Percentiles rank a stretch among this genome's conserved stretches.
phyloP scores from a whole-genome alignment of 2,329 filamentous ascomycete species.

The Penicillium sp. region DNA sequence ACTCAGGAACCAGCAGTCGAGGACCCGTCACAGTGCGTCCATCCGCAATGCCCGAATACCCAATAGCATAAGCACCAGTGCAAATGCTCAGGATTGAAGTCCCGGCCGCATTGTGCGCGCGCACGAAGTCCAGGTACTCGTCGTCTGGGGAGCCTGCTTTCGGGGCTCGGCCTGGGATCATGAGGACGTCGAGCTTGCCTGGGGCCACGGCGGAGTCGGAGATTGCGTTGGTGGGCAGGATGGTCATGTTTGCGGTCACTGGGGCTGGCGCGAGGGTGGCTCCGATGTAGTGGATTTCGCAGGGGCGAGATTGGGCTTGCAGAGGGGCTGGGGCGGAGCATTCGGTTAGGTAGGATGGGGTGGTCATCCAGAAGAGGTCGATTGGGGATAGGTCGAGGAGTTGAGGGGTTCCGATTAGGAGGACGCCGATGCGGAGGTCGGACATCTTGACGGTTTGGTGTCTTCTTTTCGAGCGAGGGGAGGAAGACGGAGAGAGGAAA shows the following conservation, averaged over 20 bases:
- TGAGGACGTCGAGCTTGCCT: slow-evolving; percentile 38
- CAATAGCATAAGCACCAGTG: slow-evolving; percentile 25
- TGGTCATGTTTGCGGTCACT: slow-evolving; percentile 30
- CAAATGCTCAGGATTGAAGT: slow-evolving; percentile 30
- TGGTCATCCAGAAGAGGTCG: slow-evolving; percentile 42
- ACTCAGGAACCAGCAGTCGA: slow-evolving; percentile 19
- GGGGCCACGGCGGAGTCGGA: slow-evolving; percentile 33
- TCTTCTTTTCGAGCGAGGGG: no score
- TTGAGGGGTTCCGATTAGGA: slow-evolving; percentile 38
- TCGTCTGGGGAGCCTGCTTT: slow-evolving; percentile 26
- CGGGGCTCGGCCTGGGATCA: slow-evolving; percentile 42
- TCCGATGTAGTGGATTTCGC: slow-evolving; percentile 34
- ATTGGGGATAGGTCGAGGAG: slow-evolving; percentile 42
- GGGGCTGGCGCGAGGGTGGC: slow-evolving; percentile 14
- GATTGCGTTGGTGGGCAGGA: slow-evolving; percentile 31
- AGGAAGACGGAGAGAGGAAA: no score
- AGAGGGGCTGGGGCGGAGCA: slow-evolving; percentile 35
- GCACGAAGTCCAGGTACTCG: slow-evolving; percentile 33
- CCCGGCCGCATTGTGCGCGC: slow-evolving; percentile 31
- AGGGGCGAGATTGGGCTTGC: slow-evolving; percentile 25
- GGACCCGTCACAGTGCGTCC: slow-evolving; percentile 25
- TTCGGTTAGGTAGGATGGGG: slow-evolving; percentile 27
- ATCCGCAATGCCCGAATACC: slow-evolving; percentile 25
- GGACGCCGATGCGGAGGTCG: slow-evolving; percentile 33
- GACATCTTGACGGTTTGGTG: no score